These are phyloP conservation scores for Ogataea trehalophila DNA, from an alignment of 805 yeast genomes.

Conservation along the genomic window DNA sequence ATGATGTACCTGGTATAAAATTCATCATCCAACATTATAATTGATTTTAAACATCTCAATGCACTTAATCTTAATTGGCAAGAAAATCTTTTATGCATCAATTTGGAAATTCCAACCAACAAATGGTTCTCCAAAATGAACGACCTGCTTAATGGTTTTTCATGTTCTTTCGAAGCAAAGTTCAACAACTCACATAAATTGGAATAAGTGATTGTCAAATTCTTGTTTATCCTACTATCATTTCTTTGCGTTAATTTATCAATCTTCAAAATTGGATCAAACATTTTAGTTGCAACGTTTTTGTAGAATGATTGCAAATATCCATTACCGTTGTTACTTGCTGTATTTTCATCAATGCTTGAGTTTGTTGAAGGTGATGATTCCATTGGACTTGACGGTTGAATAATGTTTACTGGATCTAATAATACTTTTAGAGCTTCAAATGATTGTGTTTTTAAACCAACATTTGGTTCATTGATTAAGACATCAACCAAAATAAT, in stretches of 20 bases:
- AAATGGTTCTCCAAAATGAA: conserved; percentile 60
- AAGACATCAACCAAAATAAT: conserved; percentile 54
- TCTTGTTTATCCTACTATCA: conserved; percentile 1
- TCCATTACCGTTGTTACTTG: conserved; percentile 12
- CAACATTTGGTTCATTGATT: conserved; percentile 58
- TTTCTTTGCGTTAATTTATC: background rate
- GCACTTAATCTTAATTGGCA: conserved; percentile 61
- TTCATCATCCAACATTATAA: conserved; percentile 59
- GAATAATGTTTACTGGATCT: conserved; percentile 41
- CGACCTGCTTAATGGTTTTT: conserved; percentile 47
- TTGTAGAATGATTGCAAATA: conserved; percentile 60
- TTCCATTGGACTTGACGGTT: conserved; percentile 8
- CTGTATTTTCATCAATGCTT: conserved; percentile 10
- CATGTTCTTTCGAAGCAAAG: conserved; percentile 66
- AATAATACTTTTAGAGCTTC: conserved; percentile 76
- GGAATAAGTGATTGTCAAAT: conserved; percentile 16
- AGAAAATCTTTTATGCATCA: conserved; percentile 41
- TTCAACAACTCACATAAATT: conserved; percentile 63
- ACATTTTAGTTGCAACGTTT: conserved; percentile 32
- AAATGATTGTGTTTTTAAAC: conserved; percentile 73
- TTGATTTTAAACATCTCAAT: conserved; percentile 60
- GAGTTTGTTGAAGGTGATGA: conserved; percentile 10
- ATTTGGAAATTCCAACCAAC: conserved; percentile 47
- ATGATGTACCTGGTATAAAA: conserved; percentile 54
- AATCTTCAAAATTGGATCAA: conserved; percentile 24